Evolutionary conservation across 1,284 basidiomycete genomes (phyloP), one percentile per base, ranked within the genome.

Genomic region (Wolfiporia cocos): DNA sequence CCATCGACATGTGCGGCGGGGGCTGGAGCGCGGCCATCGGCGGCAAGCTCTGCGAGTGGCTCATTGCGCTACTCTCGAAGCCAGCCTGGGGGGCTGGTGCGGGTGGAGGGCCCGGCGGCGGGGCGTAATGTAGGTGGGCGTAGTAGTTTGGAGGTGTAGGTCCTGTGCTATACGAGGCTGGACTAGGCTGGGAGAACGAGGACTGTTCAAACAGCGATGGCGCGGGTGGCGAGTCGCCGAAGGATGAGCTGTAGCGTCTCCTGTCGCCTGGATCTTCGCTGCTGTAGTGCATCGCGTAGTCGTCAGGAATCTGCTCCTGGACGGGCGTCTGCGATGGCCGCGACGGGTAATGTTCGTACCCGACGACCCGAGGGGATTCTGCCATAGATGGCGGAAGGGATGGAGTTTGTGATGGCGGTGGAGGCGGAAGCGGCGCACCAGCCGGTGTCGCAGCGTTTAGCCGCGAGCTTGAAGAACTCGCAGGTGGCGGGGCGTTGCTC

Each of bases 281-380:
- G 41, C 42, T 49, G 40, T 53, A 56, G 40, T 49, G 50, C 51
- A 56, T 51, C 6, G n/a, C 18, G 40, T 49, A 54, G 26, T 56
- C 54, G 14, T 56, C 52, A 18, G 21, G 44, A 35, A 42, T 37
- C 2, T 30, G 38, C 20, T 44, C 43, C 7, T 37, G 47, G 21
- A 28, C 43, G 37, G 38, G 18, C 31, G 51, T 37, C 34, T 31
- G 31, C 4, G 32, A 39, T 24, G 47, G 42, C 21, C 20, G 52
- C 30, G 41, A 22, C 5, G 48, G 24, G 37, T 54, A 50, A 15
- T 31, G 30, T 0, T 50, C 48, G 42, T 49, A 53, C 14, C n/a
- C 22, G 42, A 42, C 19, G 39, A 46, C 19, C 37, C 43, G 2
- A 12, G 50, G 47, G 5, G 53, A 44, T 41, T 43, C 40, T 4